Base-by-base conservation (phyloP, 176 grass and related monocot genomes). In the Urochloa ruziziensis region DNA sequence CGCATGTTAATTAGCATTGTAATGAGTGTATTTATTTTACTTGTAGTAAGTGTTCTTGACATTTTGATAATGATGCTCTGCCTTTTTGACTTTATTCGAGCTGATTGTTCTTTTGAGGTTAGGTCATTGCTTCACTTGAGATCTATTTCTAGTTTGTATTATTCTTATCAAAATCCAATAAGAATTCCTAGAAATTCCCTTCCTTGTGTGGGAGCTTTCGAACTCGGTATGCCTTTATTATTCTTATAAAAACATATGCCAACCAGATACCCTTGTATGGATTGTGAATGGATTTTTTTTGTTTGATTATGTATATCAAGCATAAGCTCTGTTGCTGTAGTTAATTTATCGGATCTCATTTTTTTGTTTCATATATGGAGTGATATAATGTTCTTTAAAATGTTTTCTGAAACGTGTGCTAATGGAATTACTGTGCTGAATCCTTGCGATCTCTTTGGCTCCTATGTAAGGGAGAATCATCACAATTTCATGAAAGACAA, bases 131-230 rank as follows among this genome's bases (percentile, higher is more conserved):
- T 56, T 83, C 25, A 52, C n/a, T 24, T 82, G 44, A 12, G 25
- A 4, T 39, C 11, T 78, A 83, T n/a, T 37, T 87, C 30, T 77
- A 77, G 29, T 69, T 75, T 88, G 75, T n/a, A 65, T n/a, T n/a
- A n/a, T n/a, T n/a, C n/a, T n/a, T n/a, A n/a, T n/a, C n/a, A n/a
- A n/a, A n/a, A n/a, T n/a, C n/a, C n/a, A n/a, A n/a, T n/a, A n/a
- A n/a, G n/a, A n/a, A n/a, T n/a, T n/a, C n/a, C n/a, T n/a, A n/a
- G n/a, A n/a, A n/a, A n/a, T n/a, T n/a, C n/a, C n/a, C n/a, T n/a
- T n/a, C n/a, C n/a, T n/a, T n/a, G n/a, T n/a, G n/a, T n/a, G n/a
- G n/a, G n/a, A n/a, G n/a, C n/a, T n/a, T n/a, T n/a, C n/a, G n/a
- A n/a, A n/a, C n/a, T n/a, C n/a, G n/a, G n/a, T n/a, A n/a, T n/a